phyloP scores from a whole-genome alignment of 169 alveolate genomes.

The Cryptosporidium ryanae region DNA sequence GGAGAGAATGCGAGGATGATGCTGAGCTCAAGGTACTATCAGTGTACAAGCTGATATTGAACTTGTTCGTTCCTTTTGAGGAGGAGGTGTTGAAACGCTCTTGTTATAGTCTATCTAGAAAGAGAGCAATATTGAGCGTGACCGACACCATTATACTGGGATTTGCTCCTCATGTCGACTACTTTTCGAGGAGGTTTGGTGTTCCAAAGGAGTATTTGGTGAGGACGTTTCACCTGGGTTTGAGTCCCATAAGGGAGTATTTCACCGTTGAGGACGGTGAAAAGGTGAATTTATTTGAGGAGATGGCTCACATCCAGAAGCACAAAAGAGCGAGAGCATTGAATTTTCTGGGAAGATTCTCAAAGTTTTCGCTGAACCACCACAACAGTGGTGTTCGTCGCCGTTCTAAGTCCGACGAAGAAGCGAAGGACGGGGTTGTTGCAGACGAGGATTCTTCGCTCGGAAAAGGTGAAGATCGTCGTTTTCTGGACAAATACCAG shows the following conservation, averaged over 20 bases:
- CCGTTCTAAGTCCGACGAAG: not conserved
- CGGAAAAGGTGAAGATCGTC: not conserved
- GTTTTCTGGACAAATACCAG: conserved; percentile 9
- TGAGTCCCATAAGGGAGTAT: conserved; percentile 22
- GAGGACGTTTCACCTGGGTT: conserved; percentile 34
- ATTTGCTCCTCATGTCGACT: conserved; percentile 14
- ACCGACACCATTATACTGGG: conserved; percentile 1
- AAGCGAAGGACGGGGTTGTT: not conserved
- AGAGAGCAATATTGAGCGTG: conserved; percentile 17
- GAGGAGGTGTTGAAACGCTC: conserved; percentile 37
- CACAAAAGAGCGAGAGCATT: conserved; percentile 73
- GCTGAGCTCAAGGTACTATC: not conserved
- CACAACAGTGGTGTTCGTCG: not conserved
- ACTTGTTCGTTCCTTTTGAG: conserved; percentile 15
- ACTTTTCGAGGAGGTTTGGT: not conserved
- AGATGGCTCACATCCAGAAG: conserved; percentile 47
- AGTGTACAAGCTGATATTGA: not conserved
- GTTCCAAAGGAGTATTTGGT: conserved; percentile 15
- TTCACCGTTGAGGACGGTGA: conserved; percentile 17
- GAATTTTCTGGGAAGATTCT: conserved; percentile 44
- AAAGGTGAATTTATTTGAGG: conserved; percentile 44
- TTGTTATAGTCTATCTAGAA: not conserved
- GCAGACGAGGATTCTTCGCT: not conserved
- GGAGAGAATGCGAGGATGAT: not conserved
- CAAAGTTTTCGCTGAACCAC: conserved; percentile 15